Base-by-base conservation (phyloP, 2,329 filamentous ascomycete species). In the Fusarium sp. region DNA sequence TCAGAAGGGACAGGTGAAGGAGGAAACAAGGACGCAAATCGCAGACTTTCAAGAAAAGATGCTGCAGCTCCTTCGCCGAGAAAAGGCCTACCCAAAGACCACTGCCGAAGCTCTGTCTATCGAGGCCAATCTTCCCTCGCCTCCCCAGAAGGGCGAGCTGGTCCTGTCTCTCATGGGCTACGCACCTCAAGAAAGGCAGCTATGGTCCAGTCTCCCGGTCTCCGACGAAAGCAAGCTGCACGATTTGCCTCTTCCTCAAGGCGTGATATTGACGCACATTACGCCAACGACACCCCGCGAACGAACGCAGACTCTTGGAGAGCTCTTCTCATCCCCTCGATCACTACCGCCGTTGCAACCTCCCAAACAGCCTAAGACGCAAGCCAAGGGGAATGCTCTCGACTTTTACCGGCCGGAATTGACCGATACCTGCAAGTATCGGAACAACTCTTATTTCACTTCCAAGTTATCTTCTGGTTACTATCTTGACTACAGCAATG, bases 111-210 rank as follows among this genome's bases (percentile, higher is more conserved):
- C 78, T n/a, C 77, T 83, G 43, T 82, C 81, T 52, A 76, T 80
- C 30, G 81, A 83, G 52, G 83, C 82, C 41, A 79, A 81, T 50
- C 68, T 80, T 30, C 78, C 80, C 16, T 77, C 79, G 4, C 78
- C 80, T 27, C 77, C 83, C 18, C 71, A 78, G 76, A 84, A 70
- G 78, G 87, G 70, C 80, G 87, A 80, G 58, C 61, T 90, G 15
- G 91, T 95, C 7, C 83, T 98, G 62, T 95, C 93, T 1, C 84
- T 97, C 1, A 91, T 90, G 71, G 94, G 93, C 58, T 92, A 90
- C 71, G 92, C 92, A 41, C 90, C 91, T 2, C 90, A 90, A 47
- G 87, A 92, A 37, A 91, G 90, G 72, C 92, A 95, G 65, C 84
- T 98, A 5, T 98, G 96, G 78, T 97, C 95, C 5, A 97, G 95